phyloP scores from a whole-genome alignment of 2,329 filamentous ascomycete species.

The Xylogone sp. region DNA sequence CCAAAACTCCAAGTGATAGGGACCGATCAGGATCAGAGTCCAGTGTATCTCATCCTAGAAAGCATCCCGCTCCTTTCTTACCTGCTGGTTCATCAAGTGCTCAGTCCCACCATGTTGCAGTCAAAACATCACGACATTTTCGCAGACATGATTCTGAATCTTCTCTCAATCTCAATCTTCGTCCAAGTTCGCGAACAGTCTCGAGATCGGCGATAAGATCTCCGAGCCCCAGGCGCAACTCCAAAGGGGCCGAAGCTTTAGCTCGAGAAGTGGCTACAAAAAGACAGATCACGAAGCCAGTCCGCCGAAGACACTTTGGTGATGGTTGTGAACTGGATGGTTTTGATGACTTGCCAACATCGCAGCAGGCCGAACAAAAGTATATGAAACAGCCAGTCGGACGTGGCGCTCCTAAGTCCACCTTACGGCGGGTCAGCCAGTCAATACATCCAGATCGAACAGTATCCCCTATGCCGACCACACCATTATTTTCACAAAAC shows the following conservation, averaged over 20 bases:
- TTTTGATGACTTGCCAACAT: conserved; percentile 94
- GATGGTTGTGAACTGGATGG: conserved; percentile 88
- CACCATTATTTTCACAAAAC: conserved; percentile 33
- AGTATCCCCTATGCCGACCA: conserved; percentile 52
- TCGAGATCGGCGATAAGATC: conserved; percentile 54
- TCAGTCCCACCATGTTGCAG: conserved; percentile 73
- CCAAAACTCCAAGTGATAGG: conserved; percentile 67
- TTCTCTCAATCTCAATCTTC: conserved; percentile 54
- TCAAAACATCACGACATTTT: conserved; percentile 67
- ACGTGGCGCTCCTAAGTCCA: conserved; percentile 62
- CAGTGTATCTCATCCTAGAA: conserved; percentile 48
- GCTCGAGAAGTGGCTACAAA: conserved; percentile 49
- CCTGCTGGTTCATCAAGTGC: conserved; percentile 70
- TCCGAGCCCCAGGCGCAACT: conserved; percentile 51
- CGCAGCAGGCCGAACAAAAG: conserved; percentile 72
- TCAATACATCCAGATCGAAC: conserved; percentile 53
- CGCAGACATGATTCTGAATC: conserved; percentile 82
- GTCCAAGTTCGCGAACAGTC: conserved; percentile 53
- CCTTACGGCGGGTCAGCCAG: conserved; percentile 51
- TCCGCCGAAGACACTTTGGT: conserved; percentile 71
- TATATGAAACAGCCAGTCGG: conserved; percentile 77
- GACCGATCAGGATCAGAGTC: conserved; percentile 43
- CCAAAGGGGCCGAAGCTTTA: conserved; percentile 36
- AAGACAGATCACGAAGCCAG: conserved; percentile 71
- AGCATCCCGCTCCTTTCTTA: conserved; percentile 69